phyloP scores from a whole-genome alignment of 2,329 filamentous ascomycete species.

The Acephala macrosclerotiorum region DNA sequence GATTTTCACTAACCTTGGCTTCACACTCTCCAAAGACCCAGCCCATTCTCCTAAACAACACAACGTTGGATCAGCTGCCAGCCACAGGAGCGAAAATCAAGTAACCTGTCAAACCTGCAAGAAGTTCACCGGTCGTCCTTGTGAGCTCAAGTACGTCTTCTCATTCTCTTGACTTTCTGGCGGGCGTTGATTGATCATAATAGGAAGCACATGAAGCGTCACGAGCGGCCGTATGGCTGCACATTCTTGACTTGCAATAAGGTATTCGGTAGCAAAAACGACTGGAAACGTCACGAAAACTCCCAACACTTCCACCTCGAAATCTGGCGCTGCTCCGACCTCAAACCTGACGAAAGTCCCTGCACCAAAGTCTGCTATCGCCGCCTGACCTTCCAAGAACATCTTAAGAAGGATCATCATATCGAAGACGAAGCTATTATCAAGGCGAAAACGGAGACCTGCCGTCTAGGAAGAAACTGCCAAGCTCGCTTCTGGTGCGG shows the following conservation, averaged over 20 bases:
- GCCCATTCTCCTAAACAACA: slow-evolving; percentile 28
- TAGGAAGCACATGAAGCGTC: slow-evolving; percentile 86
- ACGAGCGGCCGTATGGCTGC: slow-evolving; percentile 82
- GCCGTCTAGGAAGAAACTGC: slow-evolving; percentile 69
- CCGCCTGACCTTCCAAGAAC: slow-evolving; percentile 64
- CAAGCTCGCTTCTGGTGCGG: slow-evolving; percentile 84
- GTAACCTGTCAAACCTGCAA: slow-evolving; percentile 50
- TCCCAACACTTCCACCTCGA: slow-evolving; percentile 77
- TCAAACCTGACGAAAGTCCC: slow-evolving; percentile 33
- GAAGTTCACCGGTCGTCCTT: slow-evolving; percentile 58
- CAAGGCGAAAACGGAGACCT: slow-evolving; percentile 55
- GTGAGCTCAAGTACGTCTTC: slow-evolving; percentile 62
- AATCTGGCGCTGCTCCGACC: slow-evolving; percentile 72
- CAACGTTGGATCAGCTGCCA: slow-evolving; percentile 37
- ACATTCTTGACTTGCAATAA: slow-evolving; percentile 75
- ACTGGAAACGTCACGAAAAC: slow-evolving; percentile 92
- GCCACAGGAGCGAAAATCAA: slow-evolving; percentile 40
- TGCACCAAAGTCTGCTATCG: slow-evolving; percentile 69
- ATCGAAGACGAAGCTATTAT: slow-evolving; percentile 40
- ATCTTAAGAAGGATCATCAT: slow-evolving; percentile 56
- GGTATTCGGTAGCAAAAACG: slow-evolving; percentile 88
- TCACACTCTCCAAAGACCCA: slow-evolving; percentile 35
- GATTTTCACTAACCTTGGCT: slow-evolving; percentile 36
- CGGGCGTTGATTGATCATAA: slow-evolving; percentile 19
- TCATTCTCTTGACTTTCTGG: background rate